phyloP scores from a whole-genome alignment of 306 rosid genomes.

The Cyclanthera cordifolia region DNA sequence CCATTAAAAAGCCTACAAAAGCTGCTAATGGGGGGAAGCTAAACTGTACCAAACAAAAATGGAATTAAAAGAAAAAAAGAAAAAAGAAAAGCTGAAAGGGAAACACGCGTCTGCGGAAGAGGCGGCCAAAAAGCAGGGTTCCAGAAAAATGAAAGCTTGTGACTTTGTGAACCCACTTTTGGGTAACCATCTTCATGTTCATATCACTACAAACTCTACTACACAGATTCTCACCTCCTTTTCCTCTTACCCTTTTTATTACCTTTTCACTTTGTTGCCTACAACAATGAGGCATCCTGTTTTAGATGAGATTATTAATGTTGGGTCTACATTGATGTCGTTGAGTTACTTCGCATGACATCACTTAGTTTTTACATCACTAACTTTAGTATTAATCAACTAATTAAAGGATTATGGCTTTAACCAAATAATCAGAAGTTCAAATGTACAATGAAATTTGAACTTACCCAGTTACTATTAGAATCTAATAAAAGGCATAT shows the following conservation, averaged over 20 bases:
- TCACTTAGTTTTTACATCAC: too few relatives aligned
- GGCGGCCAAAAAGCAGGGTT: slow-evolving; percentile 1
- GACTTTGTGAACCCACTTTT: neutral
- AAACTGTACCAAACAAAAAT: neutral
- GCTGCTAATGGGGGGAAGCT: neutral
- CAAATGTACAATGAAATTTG: neutral
- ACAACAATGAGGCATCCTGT: neutral
- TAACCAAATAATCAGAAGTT: too few relatives aligned
- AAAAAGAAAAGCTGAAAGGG: neutral
- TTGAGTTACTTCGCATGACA: too few relatives aligned
- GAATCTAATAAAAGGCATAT: too few relatives aligned
- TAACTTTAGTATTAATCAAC: too few relatives aligned
- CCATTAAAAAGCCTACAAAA: slow-evolving; percentile 10
- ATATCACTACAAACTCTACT: too few relatives aligned
- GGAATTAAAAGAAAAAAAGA: neutral
- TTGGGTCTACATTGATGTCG: too few relatives aligned
- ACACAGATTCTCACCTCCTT: too few relatives aligned
- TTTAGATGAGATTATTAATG: too few relatives aligned
- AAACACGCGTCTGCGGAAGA: neutral
- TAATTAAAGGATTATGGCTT: too few relatives aligned
- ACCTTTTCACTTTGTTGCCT: neutral
- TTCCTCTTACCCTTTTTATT: neutral
- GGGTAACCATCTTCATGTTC: neutral
- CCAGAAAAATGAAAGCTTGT: neutral
- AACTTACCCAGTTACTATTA: neutral